Evolutionary conservation across 208 protist genomes (phyloP), one percentile per base, ranked within the genome.

Genomic region (Leishmania lainsoni): DNA sequence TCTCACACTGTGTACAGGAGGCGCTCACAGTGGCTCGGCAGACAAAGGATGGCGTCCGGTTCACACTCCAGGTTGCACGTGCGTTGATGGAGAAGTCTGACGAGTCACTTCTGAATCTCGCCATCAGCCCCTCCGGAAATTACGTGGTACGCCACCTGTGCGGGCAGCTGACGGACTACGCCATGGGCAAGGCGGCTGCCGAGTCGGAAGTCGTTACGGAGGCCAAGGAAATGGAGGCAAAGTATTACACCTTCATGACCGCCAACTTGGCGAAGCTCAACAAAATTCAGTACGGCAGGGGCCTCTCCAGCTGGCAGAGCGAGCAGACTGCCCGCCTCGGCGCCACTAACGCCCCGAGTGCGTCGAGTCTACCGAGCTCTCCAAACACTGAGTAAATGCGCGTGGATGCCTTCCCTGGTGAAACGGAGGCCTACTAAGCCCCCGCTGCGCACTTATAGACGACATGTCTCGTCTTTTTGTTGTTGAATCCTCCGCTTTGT

Each of bases 1-100:
- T 89, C 1, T 97, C 93, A 10, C 95, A 97, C 85, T 95, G 91
- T 79, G 88, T 95, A n/a, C 91, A 97, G 80, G 83, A 89, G 32
- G 89, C 90, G 42, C 85, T 97, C 48, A 80, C 78, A 54, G 87
- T 83, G 59, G 87, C 91, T 8, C 68, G 81, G 59, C 81, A 78
- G 52, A 72, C 88, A 35, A 83, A 83, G 54, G 85, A 91, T 49
- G 88, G 90, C 49, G 73, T 45, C 17, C 70, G 86, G 66, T 87
- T 95, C 65, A 75, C 91, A 3, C 65, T 97, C 5, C 83, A 85
- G 52, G 85, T 92, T 16, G 90, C 87, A 45, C 83, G 79, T 10
- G 87, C 89, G 16, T 58, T 97, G 52, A 84, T 95, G 45, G 75
- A 87, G 35, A 86, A 87, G 56, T 91, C 89, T n/a, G 85, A 87